phyloP scores from a whole-genome alignment of 768 basidiomycete genomes.

The Mycena rosella region DNA sequence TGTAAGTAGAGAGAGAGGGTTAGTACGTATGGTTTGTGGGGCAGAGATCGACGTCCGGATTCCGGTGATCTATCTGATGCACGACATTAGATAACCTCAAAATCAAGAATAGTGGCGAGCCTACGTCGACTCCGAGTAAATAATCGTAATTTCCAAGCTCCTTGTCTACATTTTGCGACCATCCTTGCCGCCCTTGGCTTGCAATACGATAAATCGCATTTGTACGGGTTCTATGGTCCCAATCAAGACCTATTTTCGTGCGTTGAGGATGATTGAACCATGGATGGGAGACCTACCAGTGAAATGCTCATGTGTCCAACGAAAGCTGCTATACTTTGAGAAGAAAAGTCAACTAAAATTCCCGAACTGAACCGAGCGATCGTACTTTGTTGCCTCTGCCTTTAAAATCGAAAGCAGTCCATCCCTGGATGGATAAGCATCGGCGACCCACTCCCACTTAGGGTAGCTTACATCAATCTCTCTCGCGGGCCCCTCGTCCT shows the following conservation, averaged over 20 bases:
- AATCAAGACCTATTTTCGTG: constrained; percentile 77
- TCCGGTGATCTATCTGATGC: constrained; percentile 83
- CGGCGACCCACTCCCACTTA: not conserved
- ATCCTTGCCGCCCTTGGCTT: constrained; percentile 75
- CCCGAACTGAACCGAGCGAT: not conserved
- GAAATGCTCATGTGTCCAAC: constrained; percentile 85
- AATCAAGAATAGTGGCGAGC: constrained; percentile 37
- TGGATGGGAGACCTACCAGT: constrained; percentile 63
- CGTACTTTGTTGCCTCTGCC: constrained; percentile 78
- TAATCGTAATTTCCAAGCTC: constrained; percentile 94
- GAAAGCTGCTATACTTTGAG: constrained; percentile 74
- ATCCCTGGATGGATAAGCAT: constrained; percentile 57
- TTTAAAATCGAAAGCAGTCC: constrained; percentile 91
- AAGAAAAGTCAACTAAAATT: constrained; percentile 6
- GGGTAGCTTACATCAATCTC: constrained; percentile 71
- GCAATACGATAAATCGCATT: constrained; percentile 81
- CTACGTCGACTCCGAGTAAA: constrained; percentile 79
- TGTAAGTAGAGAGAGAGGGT: constrained; percentile 1
- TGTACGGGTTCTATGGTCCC: constrained; percentile 76
- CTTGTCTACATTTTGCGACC: constrained; percentile 80
- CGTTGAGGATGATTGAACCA: not conserved
- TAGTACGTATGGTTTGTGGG: not conserved
- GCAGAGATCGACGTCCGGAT: constrained; percentile 56
- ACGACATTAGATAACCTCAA: not conserved
- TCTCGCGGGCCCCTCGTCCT: constrained; percentile 66